Base-by-base conservation (phyloP, 495 filamentous ascomycete species). In the Xylaria venustula region DNA sequence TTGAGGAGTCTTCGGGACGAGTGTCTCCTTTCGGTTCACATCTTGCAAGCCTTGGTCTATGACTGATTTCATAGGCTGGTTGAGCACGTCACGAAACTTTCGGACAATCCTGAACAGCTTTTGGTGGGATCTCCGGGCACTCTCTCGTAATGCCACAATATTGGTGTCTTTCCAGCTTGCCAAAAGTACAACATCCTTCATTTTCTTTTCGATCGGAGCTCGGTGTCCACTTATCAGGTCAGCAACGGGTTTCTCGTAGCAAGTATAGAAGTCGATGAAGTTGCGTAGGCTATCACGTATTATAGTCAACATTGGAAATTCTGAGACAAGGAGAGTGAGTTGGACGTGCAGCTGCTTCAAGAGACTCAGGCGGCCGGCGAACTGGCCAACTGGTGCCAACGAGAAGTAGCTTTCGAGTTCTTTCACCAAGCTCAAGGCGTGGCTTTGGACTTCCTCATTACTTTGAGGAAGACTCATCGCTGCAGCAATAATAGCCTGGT, bases 131-230 rank as follows among this genome's bases (percentile, higher is more conserved):
- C 88, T 86, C 68, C 87, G 85, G 1, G 94, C 91, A 72, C 92
- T 97, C 60, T 96, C 92, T 67, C 85, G 81, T 40, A 99, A 75
- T 7, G 91, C 89, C 54, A 89, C 85, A 52, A 99, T 93, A 63
- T 96, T 98, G 22, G 89, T 96, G 65, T 98, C 95, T 68, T 95
- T 94, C 95, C 95, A 98, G 69, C 90, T 96, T 1, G 91, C 90
- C 58, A 98, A 74, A 30, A 93, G 81, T 20, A 98, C 81, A 28
- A 97, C 87, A 62, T 96, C 89, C 64, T 89, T 90, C 80, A 98
- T 88, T 47, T 90, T 83, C 69, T 91, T 95, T 69, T 97, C 92
- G 8, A 96, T 77, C 4, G 81, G 76, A 1, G 75, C 74, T 54
- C 91, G 80, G 23, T 86, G 88, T 42, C 86, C 81, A 22, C 68